A percentile compares a stretch with the other conserved stretches of the same genome.
Conservation (phyloP, 139 green algal species). For the Coccomyxa sp. region DNA sequence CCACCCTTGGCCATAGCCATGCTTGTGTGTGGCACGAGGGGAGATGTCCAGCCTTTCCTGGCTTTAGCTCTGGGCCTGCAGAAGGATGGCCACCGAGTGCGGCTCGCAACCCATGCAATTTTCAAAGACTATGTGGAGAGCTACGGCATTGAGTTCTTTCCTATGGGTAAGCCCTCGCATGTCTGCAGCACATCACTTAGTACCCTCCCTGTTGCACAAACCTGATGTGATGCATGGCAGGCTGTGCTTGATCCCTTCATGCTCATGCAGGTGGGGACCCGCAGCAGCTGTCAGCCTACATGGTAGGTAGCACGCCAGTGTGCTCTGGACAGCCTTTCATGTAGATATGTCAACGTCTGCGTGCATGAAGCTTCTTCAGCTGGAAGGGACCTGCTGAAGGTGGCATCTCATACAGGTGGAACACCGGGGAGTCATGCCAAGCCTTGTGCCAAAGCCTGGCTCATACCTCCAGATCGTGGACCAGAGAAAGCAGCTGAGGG, state of each 20-base stretch:
- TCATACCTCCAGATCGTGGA: neutral
- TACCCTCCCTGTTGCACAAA: too few relatives aligned
- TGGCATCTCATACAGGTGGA: neutral
- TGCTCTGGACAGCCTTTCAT: neutral
- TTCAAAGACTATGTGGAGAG: slow-evolving; percentile 47
- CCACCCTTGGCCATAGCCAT: neutral
- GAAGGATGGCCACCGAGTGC: slow-evolving; percentile 49
- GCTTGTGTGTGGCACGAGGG: neutral
- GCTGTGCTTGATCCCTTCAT: too few relatives aligned
- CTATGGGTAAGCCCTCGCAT: slow-evolving; percentile 59
- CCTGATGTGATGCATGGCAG: too few relatives aligned
- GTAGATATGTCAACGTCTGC: too few relatives aligned
- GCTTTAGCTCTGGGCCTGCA: slow-evolving; percentile 56
- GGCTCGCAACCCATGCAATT: slow-evolving; percentile 46
- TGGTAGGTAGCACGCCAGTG: neutral
- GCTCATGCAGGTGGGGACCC: too few relatives aligned
- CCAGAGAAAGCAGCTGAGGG: slow-evolving; percentile 3
- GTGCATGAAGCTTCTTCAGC: neutral
- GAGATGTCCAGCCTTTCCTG: slow-evolving; percentile 55
- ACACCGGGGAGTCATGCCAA: slow-evolving; percentile 2
- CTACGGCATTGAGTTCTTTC: slow-evolving; percentile 67
- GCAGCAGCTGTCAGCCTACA: neutral
- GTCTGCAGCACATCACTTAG: too few relatives aligned
- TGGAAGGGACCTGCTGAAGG: too few relatives aligned
- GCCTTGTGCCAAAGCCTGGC: neutral